These are phyloP conservation scores for Aspergillus sp. DNA, from an alignment of 2,329 filamentous ascomycete species.

Conservation along the genomic window DNA sequence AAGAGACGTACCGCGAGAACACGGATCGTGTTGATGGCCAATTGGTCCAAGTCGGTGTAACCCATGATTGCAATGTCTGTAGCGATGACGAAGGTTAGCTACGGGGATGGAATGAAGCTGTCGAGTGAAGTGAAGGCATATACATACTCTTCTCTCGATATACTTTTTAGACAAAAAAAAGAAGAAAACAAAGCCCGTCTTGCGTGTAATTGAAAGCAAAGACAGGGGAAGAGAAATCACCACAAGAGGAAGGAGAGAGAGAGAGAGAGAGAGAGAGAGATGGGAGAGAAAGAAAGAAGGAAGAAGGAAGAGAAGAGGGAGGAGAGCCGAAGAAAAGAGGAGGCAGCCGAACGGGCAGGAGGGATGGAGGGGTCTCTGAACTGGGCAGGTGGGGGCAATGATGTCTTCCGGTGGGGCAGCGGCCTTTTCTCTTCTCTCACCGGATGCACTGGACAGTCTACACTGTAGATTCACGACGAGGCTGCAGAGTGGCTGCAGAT, in stretches of 20 bases:
- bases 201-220: slow-evolving; percentile 7
- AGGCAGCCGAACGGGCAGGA: slow-evolving; percentile 9
- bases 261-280: slow-evolving; percentile 21
- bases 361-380: slow-evolving; percentile 14
- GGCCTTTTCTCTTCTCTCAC: background rate
- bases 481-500: no score
- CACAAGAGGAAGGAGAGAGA: slow-evolving; percentile 18
- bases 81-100: slow-evolving; percentile 10
- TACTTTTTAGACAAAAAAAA: slow-evolving; percentile 16
- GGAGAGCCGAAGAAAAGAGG: slow-evolving; percentile 10
- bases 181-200: slow-evolving; percentile 4
- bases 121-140: background rate
- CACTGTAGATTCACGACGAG: no score
- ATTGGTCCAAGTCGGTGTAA: slow-evolving; percentile 82
- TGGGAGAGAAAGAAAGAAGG: slow-evolving; percentile 18
- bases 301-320: slow-evolving; percentile 11
- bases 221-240: slow-evolving; percentile 11
- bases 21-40: slow-evolving; percentile 98
- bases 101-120: slow-evolving; percentile 12
- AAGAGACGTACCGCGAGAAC: slow-evolving; percentile 77
- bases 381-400: slow-evolving; percentile 34
- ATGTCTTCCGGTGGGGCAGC: slow-evolving; percentile 30
- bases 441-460: background rate
- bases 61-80: slow-evolving; percentile 64
- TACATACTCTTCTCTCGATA: slow-evolving; percentile 1